These are phyloP conservation scores for Anisodus tanguticus DNA, from an alignment of 257 asterid genomes.

Conservation along the genomic window DNA sequence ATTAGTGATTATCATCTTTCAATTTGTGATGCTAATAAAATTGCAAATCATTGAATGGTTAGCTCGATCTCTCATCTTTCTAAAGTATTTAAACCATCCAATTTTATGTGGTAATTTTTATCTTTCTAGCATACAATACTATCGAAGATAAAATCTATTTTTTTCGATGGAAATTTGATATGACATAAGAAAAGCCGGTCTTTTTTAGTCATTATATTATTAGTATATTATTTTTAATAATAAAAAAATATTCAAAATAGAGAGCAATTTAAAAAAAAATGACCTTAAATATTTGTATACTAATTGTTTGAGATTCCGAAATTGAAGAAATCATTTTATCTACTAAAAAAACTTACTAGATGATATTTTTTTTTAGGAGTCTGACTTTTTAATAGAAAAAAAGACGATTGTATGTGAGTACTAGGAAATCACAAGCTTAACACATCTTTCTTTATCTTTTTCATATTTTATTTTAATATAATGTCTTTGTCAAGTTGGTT, in stretches of 20 bases:
- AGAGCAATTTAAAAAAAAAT: neutral
- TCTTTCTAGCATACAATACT: too few relatives aligned
- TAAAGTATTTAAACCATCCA: neutral
- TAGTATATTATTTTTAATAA: neutral
- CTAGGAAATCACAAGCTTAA: neutral
- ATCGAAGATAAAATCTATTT: neutral
- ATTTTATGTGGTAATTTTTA: too few relatives aligned
- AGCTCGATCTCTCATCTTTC: neutral
- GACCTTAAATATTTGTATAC: neutral
- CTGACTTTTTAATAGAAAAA: neutral
- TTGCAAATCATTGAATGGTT: neutral
- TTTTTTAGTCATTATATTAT: neutral
- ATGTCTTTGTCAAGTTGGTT: neutral
- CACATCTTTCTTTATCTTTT: neutral
- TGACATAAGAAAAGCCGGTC: neutral
- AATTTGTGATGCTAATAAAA: neutral
- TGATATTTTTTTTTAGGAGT: too few relatives aligned
- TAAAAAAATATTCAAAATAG: neutral
- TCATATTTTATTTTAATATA: too few relatives aligned
- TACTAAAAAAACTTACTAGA: too few relatives aligned
- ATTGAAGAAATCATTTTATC: too few relatives aligned
- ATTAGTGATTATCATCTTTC: neutral
- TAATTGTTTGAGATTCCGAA: neutral
- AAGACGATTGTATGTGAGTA: fast-evolving
- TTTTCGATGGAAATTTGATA: neutral